Conservation (phyloP, 495 filamentous ascomycete genomes). For the Hypoxylon cercidicola region DNA sequence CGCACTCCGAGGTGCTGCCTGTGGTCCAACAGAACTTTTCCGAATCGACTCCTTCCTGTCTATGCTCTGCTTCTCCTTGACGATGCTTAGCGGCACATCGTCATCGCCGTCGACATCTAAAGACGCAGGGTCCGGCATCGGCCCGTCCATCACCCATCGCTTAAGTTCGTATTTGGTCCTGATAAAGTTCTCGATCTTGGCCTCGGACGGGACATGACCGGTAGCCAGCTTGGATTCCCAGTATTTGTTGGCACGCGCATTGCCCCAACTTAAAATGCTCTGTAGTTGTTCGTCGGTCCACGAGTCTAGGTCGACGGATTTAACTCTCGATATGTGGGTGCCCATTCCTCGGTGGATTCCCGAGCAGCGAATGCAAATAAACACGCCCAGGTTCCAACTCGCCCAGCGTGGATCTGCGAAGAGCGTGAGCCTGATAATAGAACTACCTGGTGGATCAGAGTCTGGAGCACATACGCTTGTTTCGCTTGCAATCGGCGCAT, state of each 20-base stretch:
- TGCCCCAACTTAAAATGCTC: constrained; percentile 93
- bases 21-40: constrained; percentile 53
- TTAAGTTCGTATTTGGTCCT: constrained; percentile 98
- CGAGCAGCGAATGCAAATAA: constrained; percentile 97
- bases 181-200: constrained; percentile 99
- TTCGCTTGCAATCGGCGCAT: constrained; percentile 98
- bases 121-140: constrained; percentile 89
- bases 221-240: constrained; percentile 95
- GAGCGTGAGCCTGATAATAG: not conserved
- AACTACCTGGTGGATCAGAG: not conserved
- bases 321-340: constrained; percentile 97
- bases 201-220: constrained; percentile 94
- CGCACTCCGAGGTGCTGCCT: constrained; percentile 37
- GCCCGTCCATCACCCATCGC: constrained; percentile 97
- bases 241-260: constrained; percentile 95
- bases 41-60: constrained; percentile 59
- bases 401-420: constrained; percentile 93
- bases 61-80: constrained; percentile 67
- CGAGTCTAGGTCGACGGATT: constrained; percentile 95
- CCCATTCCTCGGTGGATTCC: constrained; percentile 99
- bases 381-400: constrained; percentile 95
- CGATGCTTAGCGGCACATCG: constrained; percentile 72
- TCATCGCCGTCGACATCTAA: constrained; percentile 86
- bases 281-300: constrained; percentile 99
- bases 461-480: constrained; percentile 79